Base-by-base conservation (phyloP, 129 eudicot genomes). In the Pseudognaphalium luteoalbum region DNA sequence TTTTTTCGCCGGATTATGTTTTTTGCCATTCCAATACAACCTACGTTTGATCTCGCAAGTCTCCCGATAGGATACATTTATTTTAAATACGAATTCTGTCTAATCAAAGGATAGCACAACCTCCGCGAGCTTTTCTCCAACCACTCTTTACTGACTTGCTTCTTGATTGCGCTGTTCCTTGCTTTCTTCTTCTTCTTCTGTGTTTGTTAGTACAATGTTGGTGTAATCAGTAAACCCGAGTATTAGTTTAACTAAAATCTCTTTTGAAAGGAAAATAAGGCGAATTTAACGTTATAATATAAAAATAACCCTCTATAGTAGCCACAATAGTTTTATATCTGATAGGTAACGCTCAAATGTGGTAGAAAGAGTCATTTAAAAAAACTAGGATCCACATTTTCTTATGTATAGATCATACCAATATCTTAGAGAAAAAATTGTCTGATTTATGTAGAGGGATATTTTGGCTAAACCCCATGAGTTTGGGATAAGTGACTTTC, bases 141-240 rank as follows among this genome's bases (percentile, higher is more conserved):
- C 52, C 33, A 64, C 52, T 64, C 80, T 8, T 76, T 50, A 72
- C 33, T 42, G 79, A 20, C 73, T 76, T 76, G 39, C 12, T 32
- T 76, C 80, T 76, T 65, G 80, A 64, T 50, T 76, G 52, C 80
- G 33, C 20, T 32, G 52, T 34, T 65, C 52, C 80, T 65, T 76
- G 54, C 80, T 50, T 76, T 33, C 51, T 76, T 59, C 68, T 76
- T 59, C 68, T 58, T 73, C 32, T 75, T 75, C 79, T 76, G 72
- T 42, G 20, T 75, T 75, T 39, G 6, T 16, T 50, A 65, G 34
- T 11, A 75, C 22, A 10, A 33, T 17, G 20, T 47, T 44, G 28
- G 1, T 7, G 37, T 33, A 4, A 61, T 61, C 28, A 61, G 66
- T 65, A 65, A 65, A 16, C 70, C 33, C 41, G 9, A 2, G 14